Evolutionary conservation across 495 filamentous ascomycete species (phyloP).

Genomic region (Daldinia bambusicola): DNA sequence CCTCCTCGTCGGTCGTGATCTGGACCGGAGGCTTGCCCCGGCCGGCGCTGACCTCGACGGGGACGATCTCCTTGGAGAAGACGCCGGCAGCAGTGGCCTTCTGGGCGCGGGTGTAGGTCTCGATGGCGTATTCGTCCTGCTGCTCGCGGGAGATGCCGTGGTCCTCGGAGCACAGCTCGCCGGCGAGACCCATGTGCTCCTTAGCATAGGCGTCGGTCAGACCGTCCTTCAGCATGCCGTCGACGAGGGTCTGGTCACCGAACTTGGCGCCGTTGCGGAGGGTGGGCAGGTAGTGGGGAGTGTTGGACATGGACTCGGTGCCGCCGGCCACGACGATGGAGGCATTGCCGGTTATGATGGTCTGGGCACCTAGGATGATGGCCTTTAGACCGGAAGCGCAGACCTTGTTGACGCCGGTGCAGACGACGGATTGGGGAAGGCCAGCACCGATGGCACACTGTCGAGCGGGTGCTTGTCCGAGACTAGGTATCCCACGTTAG

Average conservation of each 20-base stretch:
- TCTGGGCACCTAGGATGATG: constrained; percentile 93
- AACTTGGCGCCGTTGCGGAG: constrained; percentile 88
- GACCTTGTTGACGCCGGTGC: constrained; percentile 98
- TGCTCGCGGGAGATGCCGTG: constrained; percentile 81
- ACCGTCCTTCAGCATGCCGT: constrained; percentile 92
- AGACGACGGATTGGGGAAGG: constrained; percentile 77
- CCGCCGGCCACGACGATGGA: constrained; percentile 91
- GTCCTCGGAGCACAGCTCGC: constrained; percentile 90
- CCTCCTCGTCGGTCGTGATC: constrained; percentile 90
- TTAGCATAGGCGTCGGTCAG: constrained; percentile 89
- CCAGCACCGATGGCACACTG: constrained; percentile 92
- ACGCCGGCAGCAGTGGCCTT: constrained; percentile 78
- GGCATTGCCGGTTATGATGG: constrained; percentile 94
- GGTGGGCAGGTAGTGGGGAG: constrained; percentile 92
- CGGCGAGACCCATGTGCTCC: constrained; percentile 93
- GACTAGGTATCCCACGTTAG: constrained; percentile 61
- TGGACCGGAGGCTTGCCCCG: constrained; percentile 87
- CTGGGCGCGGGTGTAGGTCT: constrained; percentile 90
- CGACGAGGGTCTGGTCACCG: constrained; percentile 84
- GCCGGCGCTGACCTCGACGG: constrained; percentile 86
- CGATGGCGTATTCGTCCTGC: constrained; percentile 94
- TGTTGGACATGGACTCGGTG: constrained; percentile 97
- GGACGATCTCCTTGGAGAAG: constrained; percentile 87
- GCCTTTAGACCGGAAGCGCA: constrained; percentile 95
- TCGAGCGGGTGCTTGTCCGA: constrained; percentile 95